These are phyloP conservation scores for Mrakia gelida DNA, from an alignment of 768 basidiomycete species.

Conservation along the genomic window DNA sequence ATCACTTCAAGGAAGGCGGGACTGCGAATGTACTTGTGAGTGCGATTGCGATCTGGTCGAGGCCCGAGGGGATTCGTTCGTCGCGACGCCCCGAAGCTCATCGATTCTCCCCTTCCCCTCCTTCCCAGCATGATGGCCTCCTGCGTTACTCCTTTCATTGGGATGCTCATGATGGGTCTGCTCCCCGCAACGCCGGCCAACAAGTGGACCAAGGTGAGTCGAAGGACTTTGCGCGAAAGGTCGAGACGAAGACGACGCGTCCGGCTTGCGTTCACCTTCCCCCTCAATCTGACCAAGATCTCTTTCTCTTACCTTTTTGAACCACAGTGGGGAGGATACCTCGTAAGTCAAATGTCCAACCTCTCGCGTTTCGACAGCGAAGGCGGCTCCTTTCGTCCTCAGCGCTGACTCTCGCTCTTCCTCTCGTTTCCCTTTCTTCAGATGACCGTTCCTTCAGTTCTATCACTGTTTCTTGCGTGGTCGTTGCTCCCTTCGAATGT, in stretches of 20 bases:
- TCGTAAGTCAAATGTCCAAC: background rate
- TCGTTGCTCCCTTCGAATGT: conserved; percentile 34
- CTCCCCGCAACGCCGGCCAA: background rate
- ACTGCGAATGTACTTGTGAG: conserved; percentile 8
- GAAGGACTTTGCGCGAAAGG: too few species aligned
- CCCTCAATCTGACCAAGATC: too few species aligned
- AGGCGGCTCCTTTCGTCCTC: too few species aligned
- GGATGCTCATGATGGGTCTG: conserved; percentile 27
- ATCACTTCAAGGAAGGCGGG: background rate
- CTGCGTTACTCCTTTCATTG: conserved; percentile 34
- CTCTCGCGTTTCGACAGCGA: background rate
- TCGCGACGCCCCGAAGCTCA: too few species aligned
- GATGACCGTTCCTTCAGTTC: conserved; percentile 4
- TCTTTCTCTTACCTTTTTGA: background rate
- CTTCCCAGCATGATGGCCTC: background rate
- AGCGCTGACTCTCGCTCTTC: too few species aligned
- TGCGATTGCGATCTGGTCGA: background rate
- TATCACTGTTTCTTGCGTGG: conserved; percentile 34
- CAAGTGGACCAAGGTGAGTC: conserved; percentile 8
- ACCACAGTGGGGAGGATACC: background rate
- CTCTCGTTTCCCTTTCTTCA: too few species aligned
- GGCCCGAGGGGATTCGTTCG: too few species aligned
- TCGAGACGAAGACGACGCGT: too few species aligned
- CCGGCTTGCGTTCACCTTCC: too few species aligned
- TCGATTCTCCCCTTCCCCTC: background rate